A percentile compares a stretch with the other conserved stretches of the same genome.
phyloP scores from a whole-genome alignment of 2,329 filamentous ascomycete species.

The Alternaria postmessia region DNA sequence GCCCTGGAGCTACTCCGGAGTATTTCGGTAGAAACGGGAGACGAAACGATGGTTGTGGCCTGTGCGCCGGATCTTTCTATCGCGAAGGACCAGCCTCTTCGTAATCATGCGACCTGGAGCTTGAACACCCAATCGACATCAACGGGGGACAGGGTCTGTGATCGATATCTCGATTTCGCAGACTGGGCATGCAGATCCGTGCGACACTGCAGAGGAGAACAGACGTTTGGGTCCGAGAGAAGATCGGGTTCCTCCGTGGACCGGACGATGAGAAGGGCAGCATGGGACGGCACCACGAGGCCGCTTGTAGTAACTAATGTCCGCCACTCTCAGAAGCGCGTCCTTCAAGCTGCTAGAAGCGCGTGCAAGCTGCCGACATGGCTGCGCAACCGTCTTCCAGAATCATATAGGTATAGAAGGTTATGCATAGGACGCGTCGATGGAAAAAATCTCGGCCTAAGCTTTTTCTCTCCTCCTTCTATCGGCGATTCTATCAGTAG shows the following conservation, averaged over 20 bases:
- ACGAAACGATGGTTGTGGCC: neutral
- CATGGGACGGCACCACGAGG: neutral
- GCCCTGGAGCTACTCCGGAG: neutral
- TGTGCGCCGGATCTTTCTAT: neutral
- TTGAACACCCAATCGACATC: neutral
- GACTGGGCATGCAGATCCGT: neutral
- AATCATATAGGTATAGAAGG: constrained; percentile 3
- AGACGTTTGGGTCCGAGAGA: neutral
- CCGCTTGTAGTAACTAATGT: neutral
- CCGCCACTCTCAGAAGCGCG: neutral
- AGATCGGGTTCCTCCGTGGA: neutral
- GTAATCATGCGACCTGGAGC: neutral
- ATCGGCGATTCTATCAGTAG: neutral
- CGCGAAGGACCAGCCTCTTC: neutral
- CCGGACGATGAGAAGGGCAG: neutral
- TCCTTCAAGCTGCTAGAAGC: neutral
- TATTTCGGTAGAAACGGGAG: neutral
- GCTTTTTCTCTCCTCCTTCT: neutral
- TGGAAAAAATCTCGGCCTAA: neutral
- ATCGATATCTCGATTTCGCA: neutral
- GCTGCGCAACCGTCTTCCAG: neutral
- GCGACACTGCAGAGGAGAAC: too few relatives aligned
- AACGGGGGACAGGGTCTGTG: neutral
- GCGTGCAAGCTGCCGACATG: neutral
- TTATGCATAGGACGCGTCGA: neutral